Percentiles rank a stretch among this genome's conserved stretches.
Evolutionary conservation across 805 yeast genomes (phyloP).

Genomic region (Yarrowia sp.): DNA sequence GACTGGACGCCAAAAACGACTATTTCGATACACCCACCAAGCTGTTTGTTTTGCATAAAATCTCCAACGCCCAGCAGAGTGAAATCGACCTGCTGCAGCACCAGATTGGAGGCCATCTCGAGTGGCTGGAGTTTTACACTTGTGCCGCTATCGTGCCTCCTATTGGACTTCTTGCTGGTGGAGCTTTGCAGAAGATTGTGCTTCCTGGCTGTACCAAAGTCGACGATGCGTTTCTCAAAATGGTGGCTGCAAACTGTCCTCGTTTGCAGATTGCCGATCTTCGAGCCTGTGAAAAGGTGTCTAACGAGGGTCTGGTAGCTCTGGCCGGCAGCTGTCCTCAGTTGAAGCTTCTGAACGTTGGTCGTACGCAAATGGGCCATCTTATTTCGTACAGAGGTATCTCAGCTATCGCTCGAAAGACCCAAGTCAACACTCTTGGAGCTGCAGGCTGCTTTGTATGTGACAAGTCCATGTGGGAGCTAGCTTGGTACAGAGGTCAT

Average conservation of each 20-base stretch:
- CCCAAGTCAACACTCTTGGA: conserved; percentile 69
- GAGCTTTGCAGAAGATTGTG: conserved; percentile 46
- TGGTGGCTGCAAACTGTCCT: conserved; percentile 56
- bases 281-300: conserved; percentile 76
- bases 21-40: conserved; percentile 30
- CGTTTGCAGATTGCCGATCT: conserved; percentile 65
- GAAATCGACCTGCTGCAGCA: conserved; percentile 51
- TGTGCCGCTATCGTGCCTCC: conserved; percentile 72
- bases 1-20: conserved; percentile 24
- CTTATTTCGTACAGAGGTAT: conserved; percentile 70
- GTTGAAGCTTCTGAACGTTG: conserved; percentile 66
- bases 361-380: conserved; percentile 69
- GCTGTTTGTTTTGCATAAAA: conserved; percentile 65
- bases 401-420: conserved; percentile 54
- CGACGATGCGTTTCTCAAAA: conserved; percentile 56
- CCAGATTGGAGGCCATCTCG: conserved; percentile 49
- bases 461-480: conserved; percentile 77
- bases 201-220: conserved; percentile 70
- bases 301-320: conserved; percentile 73
- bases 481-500: conserved; percentile 55
- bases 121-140: conserved; percentile 77
- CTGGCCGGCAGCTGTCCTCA: conserved; percentile 59
- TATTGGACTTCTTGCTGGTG: conserved; percentile 45
- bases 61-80: conserved; percentile 52
- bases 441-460: conserved; percentile 83